phyloP scores from a whole-genome alignment of 1,284 basidiomycete genomes.

The Veloboletus limbatus region DNA sequence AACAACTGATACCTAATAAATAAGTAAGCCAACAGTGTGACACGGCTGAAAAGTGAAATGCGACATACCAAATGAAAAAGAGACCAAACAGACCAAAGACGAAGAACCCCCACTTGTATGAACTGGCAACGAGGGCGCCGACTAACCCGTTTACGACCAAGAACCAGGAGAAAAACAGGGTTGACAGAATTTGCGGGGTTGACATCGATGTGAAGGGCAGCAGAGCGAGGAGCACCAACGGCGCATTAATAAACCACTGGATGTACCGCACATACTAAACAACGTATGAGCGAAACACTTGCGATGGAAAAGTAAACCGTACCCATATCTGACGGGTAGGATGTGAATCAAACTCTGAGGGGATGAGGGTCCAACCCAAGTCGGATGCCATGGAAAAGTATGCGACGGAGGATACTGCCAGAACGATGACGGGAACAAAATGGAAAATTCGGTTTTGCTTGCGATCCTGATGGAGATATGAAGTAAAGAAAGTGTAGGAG shows the following conservation, averaged over 20 bases:
- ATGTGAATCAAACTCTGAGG: constrained; percentile 38
- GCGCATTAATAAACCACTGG: constrained; percentile 58
- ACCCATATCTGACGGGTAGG: constrained; percentile 54
- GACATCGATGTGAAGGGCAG: constrained; percentile 52
- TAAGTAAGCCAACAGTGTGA: background rate
- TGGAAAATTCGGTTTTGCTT: constrained; percentile 47
- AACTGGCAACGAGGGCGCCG: constrained; percentile 44
- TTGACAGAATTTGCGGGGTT: constrained; percentile 49
- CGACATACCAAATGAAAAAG: constrained; percentile 47
- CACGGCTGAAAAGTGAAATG: constrained; percentile 16
- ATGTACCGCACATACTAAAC: constrained; percentile 49
- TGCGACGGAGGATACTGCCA: constrained; percentile 42
- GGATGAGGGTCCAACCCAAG: constrained; percentile 51
- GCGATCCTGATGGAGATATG: constrained; percentile 31
- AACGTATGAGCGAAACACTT: background rate
- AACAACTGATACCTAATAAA: constrained; percentile 29
- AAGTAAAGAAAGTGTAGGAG: background rate
- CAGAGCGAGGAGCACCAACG: constrained; percentile 51
- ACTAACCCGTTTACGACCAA: constrained; percentile 52
- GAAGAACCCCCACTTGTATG: constrained; percentile 51
- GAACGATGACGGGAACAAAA: constrained; percentile 45
- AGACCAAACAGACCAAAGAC: constrained; percentile 44
- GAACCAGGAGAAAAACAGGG: constrained; percentile 52
- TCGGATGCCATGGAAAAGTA: constrained; percentile 62
- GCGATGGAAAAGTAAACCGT: constrained; percentile 14